Percentiles rank a stretch among this genome's conserved stretches.
These are phyloP conservation scores for Zopfochytrium polystomum DNA, from an alignment of 371 early-diverging fungal species.

Conservation along the genomic window DNA sequence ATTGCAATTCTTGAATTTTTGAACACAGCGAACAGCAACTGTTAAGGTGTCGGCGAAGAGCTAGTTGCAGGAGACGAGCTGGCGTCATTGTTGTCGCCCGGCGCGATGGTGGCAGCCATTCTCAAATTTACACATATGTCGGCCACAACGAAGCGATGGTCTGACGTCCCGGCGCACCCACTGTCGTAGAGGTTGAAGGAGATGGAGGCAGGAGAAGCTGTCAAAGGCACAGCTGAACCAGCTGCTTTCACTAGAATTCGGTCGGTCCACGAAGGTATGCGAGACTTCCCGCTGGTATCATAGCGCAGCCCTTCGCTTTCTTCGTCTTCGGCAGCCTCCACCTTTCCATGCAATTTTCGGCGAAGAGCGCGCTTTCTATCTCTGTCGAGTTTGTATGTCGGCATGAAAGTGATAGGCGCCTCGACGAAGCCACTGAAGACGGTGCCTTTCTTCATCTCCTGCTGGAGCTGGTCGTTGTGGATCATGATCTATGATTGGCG, in stretches of 20 bases:
- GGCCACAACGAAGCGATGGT: too few species aligned
- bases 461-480: conserved; percentile 59
- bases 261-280: conserved; percentile 90
- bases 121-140: too few species aligned
- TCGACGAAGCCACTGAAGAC: conserved; percentile 68
- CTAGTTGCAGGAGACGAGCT: too few species aligned
- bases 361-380: neutral
- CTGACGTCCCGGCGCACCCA: too few species aligned
- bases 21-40: too few species aligned
- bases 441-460: conserved; percentile 46
- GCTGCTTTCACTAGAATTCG: conserved; percentile 57
- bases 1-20: too few species aligned
- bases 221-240: too few species aligned
- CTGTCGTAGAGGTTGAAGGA: too few species aligned
- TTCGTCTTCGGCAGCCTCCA: neutral
- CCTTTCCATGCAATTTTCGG: neutral
- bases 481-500: conserved; percentile 45
- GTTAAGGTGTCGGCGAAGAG: too few species aligned
- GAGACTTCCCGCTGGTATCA: conserved; percentile 57
- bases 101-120: too few species aligned
- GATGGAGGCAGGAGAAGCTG: too few species aligned
- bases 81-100: too few species aligned
- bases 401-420: conserved; percentile 74
- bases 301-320: conserved; percentile 9
- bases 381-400: conserved; percentile 84